phyloP scores from a whole-genome alignment of 495 filamentous ascomycete genomes.

The Aspergillus avenaceus region DNA sequence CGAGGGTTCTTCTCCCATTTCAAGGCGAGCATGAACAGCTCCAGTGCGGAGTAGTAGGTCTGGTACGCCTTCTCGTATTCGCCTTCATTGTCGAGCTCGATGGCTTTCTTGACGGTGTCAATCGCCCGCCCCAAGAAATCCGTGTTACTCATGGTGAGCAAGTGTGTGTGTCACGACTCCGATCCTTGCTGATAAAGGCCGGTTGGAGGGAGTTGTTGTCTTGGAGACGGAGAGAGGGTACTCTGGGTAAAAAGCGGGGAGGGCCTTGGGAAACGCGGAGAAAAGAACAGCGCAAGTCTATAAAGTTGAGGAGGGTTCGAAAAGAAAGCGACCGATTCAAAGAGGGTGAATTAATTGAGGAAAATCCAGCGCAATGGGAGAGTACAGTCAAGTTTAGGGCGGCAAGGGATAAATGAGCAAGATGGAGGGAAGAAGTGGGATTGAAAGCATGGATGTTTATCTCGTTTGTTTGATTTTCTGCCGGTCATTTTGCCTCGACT shows the following conservation, averaged over 20 bases:
- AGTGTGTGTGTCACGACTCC: not conserved
- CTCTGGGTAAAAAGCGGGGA: too few species aligned
- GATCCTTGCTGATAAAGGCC: not conserved
- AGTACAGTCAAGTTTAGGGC: not conserved
- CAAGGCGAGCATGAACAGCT: slow-evolving; percentile 92
- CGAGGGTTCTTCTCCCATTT: slow-evolving; percentile 99
- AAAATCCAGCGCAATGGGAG: too few species aligned
- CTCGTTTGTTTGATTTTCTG: slow-evolving; percentile 14
- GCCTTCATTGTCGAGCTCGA: slow-evolving; percentile 90
- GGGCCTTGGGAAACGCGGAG: too few species aligned
- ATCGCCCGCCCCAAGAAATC: slow-evolving; percentile 96
- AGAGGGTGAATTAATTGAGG: too few species aligned
- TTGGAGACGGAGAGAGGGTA: not conserved
- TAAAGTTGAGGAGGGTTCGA: too few species aligned
- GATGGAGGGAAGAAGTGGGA: slow-evolving; percentile 7
- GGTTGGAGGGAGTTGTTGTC: not conserved
- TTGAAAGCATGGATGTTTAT: slow-evolving; percentile 12
- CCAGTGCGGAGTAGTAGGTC: slow-evolving; percentile 86
- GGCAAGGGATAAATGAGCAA: not conserved
- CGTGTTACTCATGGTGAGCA: slow-evolving; percentile 79
- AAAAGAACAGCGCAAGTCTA: too few species aligned
- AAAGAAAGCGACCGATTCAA: not conserved
- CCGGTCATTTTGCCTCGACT: slow-evolving; percentile 14
- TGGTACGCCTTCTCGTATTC: slow-evolving; percentile 97
- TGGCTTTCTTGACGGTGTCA: slow-evolving; percentile 91